Evolutionary conservation across 352 stramenopile genomes (phyloP), one percentile per base, ranked within the genome.

Genomic region (Pythium grandisporangium): DNA sequence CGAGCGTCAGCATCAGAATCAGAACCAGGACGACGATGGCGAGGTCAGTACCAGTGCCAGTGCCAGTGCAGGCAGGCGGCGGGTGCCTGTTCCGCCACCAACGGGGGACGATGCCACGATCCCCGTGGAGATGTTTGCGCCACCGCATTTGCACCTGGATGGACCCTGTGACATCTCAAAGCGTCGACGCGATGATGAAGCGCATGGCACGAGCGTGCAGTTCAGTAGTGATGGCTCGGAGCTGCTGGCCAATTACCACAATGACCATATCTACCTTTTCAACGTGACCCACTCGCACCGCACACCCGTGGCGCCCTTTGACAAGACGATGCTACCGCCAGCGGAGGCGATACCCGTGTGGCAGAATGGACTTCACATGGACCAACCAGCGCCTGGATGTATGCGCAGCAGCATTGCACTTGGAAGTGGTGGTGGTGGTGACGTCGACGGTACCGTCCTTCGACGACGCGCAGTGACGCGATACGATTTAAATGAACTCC

Each of bases 181-280:
- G 25, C 59, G 66, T 36, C 55, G 53, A 19, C 61, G 51, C 17
- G 65, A 87, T 37, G 66, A 81, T 8, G 65, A 74, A 38, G 64
- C 61, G 5, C 74, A 92, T 42, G 72, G 76, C 12, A 92, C 79
- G 17, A 90, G 76, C 44, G 83, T 92, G 43, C 74, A 82, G 47
- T 92, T 88, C 48, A 88, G 58, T 40, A 72, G 46, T 40, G 65
- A 88, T 29, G 79, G 79, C 13, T 52, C 61, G 0, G 61, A 90
- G 34, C 52, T 92, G 12, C 59, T 92, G 13, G 64, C 75, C 7
- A 90, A 85, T 49, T 92, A 92, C 38, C 79, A 92, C 54, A 87
- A 81, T 42, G 79, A 92, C 35, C 74, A 92, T 30, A 88, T 92
- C 46, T 92, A 92, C 37, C 36, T 89, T 34, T 92, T 87, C 43